Evolutionary conservation across 2,329 filamentous ascomycete species (phyloP).

Genomic region (Ascomycota sp.): DNA sequence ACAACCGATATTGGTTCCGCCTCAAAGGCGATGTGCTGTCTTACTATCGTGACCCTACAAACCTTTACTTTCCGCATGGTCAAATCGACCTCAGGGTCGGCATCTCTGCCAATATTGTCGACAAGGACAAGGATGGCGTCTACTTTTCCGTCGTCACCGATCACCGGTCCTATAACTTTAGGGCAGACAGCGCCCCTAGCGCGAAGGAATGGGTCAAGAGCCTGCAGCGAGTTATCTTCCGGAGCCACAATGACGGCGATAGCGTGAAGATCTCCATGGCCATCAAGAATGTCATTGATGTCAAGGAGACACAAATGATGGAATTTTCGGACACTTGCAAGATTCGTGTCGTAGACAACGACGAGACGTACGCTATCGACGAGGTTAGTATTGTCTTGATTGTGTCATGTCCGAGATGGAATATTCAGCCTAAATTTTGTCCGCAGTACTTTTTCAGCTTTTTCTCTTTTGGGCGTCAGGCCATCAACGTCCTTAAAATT

Average conservation of each 20-base stretch:
- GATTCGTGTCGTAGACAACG: constrained; percentile 77
- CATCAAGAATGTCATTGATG: constrained; percentile 72
- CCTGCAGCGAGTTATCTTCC: constrained; percentile 84
- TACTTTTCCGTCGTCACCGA: constrained; percentile 69
- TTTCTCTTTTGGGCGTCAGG: constrained; percentile 69
- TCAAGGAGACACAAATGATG: constrained; percentile 78
- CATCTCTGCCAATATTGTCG: constrained; percentile 61
- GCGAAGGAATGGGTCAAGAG: constrained; percentile 95
- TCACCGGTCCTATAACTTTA: constrained; percentile 68
- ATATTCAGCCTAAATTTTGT: constrained; percentile 1
- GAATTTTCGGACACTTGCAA: constrained; percentile 90
- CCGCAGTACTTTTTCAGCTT: constrained; percentile 85
- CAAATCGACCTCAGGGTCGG: constrained; percentile 85
- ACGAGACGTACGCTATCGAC: constrained; percentile 86
- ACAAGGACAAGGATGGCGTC: constrained; percentile 57
- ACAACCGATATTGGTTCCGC: constrained; percentile 81
- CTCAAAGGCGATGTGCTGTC: constrained; percentile 81
- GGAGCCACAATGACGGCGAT: constrained; percentile 88
- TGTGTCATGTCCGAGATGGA: not conserved
- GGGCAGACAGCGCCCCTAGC: constrained; percentile 67
- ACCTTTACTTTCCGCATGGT: constrained; percentile 78
- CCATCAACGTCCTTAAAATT: constrained; percentile 55
- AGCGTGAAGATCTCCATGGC: constrained; percentile 91
- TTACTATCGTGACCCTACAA: constrained; percentile 67
- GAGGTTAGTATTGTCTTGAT: constrained; percentile 35